Base-by-base conservation (phyloP, 2,329 filamentous ascomycete species). In the Herpotrichia juniperi region DNA sequence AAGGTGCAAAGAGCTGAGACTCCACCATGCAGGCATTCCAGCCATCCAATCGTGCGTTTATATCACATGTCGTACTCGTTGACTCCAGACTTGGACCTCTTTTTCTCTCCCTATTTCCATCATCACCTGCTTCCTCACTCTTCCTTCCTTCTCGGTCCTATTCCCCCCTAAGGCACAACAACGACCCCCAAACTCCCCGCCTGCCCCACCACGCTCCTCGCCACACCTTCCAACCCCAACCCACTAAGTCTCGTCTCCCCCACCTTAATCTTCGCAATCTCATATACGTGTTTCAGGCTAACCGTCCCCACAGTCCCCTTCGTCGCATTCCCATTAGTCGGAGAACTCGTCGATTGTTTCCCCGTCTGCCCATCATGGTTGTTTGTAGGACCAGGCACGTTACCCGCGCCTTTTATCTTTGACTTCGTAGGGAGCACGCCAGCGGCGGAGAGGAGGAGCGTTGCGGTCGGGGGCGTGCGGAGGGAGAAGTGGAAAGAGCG, bases 211-310 rank as follows among this genome's bases (percentile, higher is more conserved):
- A 93, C 90, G 19, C 92, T 93, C 59, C 90, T 84, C 22, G 86
- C 81, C 67, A 97, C 73, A 0, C 90, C 92, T 76, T 97, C 91
- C 28, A 96, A 83, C 59, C 87, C 92, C 87, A 93, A 90, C 0
- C 88, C 87, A 70, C 64, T 70, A 59, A 81, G 58, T 50, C 79
- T 66, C 34, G 64, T 68, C 74, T 81, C 79, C 2, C 62, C 59
- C 48, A 76, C 88, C 83, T 99, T 99, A 69, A 99, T 96, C 81
- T 91, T 93, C 60, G 94, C 94, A 75, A 99, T 97, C 79, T 97
- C 93, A 77, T 92, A 97, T 19, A 99, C 81, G 77, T 99, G 94
- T 81, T 99, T 99, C 68, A 99, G 78, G 66, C 89, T 94, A 50
- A 99, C 83, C 3, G 85, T 88, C 51, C 93, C 94, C n/a, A 96